A percentile compares a stretch with the other conserved stretches of the same genome.
Evolutionary conservation across 495 filamentous ascomycete genomes (phyloP).

Genomic region (Aspergillus baeticus): DNA sequence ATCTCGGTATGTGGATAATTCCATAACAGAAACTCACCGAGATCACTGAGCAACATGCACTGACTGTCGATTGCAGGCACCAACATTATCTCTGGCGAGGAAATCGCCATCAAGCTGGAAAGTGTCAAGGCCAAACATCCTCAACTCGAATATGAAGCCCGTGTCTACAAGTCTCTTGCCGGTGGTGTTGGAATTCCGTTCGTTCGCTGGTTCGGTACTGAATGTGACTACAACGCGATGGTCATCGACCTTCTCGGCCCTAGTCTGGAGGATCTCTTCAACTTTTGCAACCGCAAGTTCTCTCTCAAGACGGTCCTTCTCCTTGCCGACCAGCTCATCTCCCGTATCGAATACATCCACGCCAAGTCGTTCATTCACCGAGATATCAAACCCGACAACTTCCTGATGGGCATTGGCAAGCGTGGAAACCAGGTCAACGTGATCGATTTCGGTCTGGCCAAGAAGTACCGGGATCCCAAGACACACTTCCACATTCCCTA

Average conservation of each 20-base stretch:
- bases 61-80: constrained; percentile 57
- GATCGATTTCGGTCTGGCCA: constrained; percentile 98
- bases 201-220: constrained; percentile 99
- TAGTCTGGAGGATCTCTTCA: constrained; percentile 99
- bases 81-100: constrained; percentile 99
- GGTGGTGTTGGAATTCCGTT: constrained; percentile 99
- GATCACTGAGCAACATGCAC: neutral
- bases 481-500: constrained; percentile 99
- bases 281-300: constrained; percentile 99
- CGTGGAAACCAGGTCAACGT: constrained; percentile 99
- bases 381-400: constrained; percentile 99
- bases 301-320: constrained; percentile 99
- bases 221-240: constrained; percentile 99
- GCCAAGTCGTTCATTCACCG: constrained; percentile 99
- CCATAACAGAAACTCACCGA: too few relatives aligned
- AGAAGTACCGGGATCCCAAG: constrained; percentile 99
- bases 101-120: constrained; percentile 99
- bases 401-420: constrained; percentile 99
- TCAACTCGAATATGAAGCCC: constrained; percentile 98
- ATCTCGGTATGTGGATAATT: constrained; percentile 66
- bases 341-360: constrained; percentile 99
- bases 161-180: constrained; percentile 98
- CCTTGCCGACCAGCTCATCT: constrained; percentile 97
- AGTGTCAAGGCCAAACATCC: constrained; percentile 99
- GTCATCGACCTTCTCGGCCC: constrained; percentile 97